phyloP scores from a whole-genome alignment of 495 filamentous ascomycete genomes.

The Penicillium coffeae region DNA sequence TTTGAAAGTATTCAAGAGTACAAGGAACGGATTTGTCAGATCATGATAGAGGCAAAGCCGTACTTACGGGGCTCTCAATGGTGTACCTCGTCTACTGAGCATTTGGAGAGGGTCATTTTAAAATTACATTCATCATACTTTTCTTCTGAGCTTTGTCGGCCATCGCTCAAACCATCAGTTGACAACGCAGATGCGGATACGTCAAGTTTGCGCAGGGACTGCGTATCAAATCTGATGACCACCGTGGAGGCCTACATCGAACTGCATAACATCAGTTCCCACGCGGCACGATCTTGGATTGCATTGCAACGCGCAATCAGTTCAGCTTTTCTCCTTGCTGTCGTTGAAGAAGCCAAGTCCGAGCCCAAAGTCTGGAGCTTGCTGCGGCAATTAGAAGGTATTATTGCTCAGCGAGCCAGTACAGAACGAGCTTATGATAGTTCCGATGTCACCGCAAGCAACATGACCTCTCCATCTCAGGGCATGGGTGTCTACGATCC shows the following conservation, averaged over 20 bases:
- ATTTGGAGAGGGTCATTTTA: slow-evolving; percentile 52
- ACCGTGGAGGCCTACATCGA: slow-evolving; percentile 47
- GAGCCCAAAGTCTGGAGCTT: slow-evolving; percentile 38
- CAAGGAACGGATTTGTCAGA: slow-evolving; percentile 47
- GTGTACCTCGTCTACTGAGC: slow-evolving; percentile 46
- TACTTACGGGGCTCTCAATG: slow-evolving; percentile 47
- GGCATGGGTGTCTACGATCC: slow-evolving; percentile 24
- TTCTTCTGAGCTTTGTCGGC: slow-evolving; percentile 56
- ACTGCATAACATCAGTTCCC: slow-evolving; percentile 41
- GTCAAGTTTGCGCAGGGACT: slow-evolving; percentile 43
- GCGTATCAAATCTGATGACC: slow-evolving; percentile 36
- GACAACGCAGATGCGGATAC: slow-evolving; percentile 33
- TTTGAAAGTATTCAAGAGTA: slow-evolving; percentile 46
- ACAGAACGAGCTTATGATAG: slow-evolving; percentile 31
- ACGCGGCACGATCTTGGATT: slow-evolving; percentile 46
- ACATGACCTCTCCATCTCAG: slow-evolving; percentile 20
- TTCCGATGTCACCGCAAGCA: slow-evolving; percentile 7
- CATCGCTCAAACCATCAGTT: slow-evolving; percentile 44
- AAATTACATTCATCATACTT: slow-evolving; percentile 59
- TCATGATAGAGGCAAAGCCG: slow-evolving; percentile 50
- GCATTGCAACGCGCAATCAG: slow-evolving; percentile 45
- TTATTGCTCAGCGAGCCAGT: slow-evolving; percentile 43
- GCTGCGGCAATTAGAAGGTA: slow-evolving; percentile 37
- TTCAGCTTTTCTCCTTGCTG: slow-evolving; percentile 45
- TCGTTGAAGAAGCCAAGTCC: slow-evolving; percentile 41